Evolutionary conservation across 208 protist species (phyloP).

Genomic region (Leishmania arabica): DNA sequence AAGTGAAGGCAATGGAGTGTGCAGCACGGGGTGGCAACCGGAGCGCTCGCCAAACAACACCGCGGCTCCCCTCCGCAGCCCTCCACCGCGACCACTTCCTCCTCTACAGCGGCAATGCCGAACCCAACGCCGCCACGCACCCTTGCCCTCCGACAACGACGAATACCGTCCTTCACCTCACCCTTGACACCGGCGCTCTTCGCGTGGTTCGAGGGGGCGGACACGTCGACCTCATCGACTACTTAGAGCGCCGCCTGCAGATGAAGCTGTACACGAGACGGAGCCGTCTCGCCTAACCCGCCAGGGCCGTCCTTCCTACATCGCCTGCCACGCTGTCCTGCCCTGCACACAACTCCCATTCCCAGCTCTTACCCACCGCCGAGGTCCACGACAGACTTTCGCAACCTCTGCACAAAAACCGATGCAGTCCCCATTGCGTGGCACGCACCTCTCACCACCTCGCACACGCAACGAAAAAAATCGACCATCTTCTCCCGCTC

Average conservation of each 20-base stretch:
- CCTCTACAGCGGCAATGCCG: neutral
- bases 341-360: neutral
- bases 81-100: slow-evolving; percentile 20
- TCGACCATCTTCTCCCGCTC: no score
- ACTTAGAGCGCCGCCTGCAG: slow-evolving; percentile 52
- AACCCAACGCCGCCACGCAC: neutral
- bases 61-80: neutral
- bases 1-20: slow-evolving; percentile 10
- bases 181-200: slow-evolving; percentile 66
- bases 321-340: neutral
- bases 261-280: slow-evolving; percentile 5
- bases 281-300: no score
- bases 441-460: no score
- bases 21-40: neutral
- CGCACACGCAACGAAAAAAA: no score
- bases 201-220: slow-evolving; percentile 61
- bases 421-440: no score
- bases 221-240: slow-evolving; percentile 76
- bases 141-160: neutral
- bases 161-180: slow-evolving; percentile 44
- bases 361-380: neutral
- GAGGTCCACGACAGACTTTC: neutral
- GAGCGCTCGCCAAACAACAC: neutral
- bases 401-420: neutral
- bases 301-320: neutral